phyloP scores from a whole-genome alignment of 805 yeast species.

The Yarrowia phangngaensis region DNA sequence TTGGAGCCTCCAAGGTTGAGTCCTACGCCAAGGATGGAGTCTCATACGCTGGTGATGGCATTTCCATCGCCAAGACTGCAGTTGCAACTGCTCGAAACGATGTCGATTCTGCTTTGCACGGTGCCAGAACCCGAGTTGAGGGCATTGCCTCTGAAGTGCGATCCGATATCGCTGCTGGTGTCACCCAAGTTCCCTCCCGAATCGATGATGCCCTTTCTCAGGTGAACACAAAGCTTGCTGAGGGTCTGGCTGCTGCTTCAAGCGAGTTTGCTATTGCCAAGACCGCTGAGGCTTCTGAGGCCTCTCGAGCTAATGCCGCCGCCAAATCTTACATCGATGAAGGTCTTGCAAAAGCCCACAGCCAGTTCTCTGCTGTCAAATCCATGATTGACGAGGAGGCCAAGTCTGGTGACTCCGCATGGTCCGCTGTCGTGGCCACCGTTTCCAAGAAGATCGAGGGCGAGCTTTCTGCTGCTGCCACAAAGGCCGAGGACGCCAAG shows the following conservation, averaged over 20 bases:
- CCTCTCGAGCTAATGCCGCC: constrained; percentile 12
- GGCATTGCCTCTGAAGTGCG: constrained; percentile 12
- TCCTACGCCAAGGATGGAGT: constrained; percentile 26
- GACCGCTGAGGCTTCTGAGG: constrained; percentile 22
- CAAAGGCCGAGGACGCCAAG: neutral
- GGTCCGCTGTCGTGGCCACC: constrained; percentile 14
- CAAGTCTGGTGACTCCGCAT: constrained; percentile 16
- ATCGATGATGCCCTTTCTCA: constrained; percentile 17
- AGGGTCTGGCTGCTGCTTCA: constrained; percentile 17
- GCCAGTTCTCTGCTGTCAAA: constrained; percentile 17
- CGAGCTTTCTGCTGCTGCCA: constrained; percentile 11
- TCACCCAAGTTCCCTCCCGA: constrained; percentile 22
- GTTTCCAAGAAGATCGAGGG: constrained; percentile 19
- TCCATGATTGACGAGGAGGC: constrained; percentile 26
- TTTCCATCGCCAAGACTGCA: constrained; percentile 26
- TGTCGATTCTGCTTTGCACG: constrained; percentile 13
- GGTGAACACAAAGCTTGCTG: constrained; percentile 16
- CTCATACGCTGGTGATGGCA: constrained; percentile 23
- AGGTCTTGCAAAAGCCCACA: constrained; percentile 15
- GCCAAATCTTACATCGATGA: constrained; percentile 23
- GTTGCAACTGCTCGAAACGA: constrained; percentile 23
- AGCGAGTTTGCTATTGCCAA: constrained; percentile 20
- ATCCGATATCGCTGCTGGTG: constrained; percentile 21
- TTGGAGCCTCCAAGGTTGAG: constrained; percentile 23
- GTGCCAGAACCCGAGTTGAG: constrained; percentile 8